Percentiles rank a stretch among this genome's conserved stretches.
Conservation (phyloP, 163 green algal species). For the Scenedesmus sp. region DNA sequence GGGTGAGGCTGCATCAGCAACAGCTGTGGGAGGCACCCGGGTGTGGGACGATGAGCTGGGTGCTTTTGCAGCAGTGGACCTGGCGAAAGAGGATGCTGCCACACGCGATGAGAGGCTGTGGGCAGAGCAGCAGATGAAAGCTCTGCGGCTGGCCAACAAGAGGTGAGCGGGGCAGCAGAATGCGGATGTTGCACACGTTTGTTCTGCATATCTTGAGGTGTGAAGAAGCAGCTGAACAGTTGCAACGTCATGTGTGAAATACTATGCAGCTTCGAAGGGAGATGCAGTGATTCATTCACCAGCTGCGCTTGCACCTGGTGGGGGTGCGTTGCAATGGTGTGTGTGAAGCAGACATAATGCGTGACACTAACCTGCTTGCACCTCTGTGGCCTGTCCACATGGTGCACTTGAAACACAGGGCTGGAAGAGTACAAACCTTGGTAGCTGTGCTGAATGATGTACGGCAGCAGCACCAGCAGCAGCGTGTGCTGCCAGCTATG, state of each 20-base stretch:
- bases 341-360: too few relatives aligned
- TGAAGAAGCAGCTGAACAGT: too few relatives aligned
- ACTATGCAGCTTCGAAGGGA: too few relatives aligned
- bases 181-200: not conserved
- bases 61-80: conserved; percentile 11
- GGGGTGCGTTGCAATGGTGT: not conserved
- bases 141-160: not conserved
- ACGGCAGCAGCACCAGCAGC: conserved; percentile 39
- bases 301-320: not conserved
- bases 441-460: conserved; percentile 1
- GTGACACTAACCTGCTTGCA: not conserved
- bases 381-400: not conserved
- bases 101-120: conserved; percentile 31
- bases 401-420: not conserved
- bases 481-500: conserved; percentile 24
- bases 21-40: not conserved
- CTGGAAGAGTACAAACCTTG: not conserved
- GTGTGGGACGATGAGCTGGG: not conserved
- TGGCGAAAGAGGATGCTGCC: conserved; percentile 4
- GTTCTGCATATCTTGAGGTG: too few relatives aligned
- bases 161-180: not conserved
- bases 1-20: not conserved
- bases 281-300: not conserved
- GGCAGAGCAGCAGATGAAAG: conserved; percentile 28
- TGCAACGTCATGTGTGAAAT: too few relatives aligned